phyloP scores from a whole-genome alignment of 2,329 filamentous ascomycete genomes.

The Nothophoma quercina region DNA sequence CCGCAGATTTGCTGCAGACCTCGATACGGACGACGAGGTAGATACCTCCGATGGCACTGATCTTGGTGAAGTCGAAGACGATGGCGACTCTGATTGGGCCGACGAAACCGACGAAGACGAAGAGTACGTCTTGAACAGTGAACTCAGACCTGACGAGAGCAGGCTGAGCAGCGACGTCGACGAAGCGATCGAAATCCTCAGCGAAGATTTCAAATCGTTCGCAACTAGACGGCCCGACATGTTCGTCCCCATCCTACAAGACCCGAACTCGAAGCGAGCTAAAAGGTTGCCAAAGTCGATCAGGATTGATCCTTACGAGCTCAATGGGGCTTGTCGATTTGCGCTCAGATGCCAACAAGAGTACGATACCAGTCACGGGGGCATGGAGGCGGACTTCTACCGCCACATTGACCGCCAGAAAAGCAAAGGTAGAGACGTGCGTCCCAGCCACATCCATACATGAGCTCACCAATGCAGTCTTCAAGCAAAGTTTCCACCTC shows the following conservation, averaged over 20 bases:
- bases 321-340: conserved; percentile 25
- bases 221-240: conserved; percentile 17
- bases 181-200: conserved; percentile 14
- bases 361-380: conserved; percentile 12
- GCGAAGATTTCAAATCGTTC: conserved; percentile 14
- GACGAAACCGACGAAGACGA: conserved; percentile 19
- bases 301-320: conserved; percentile 16
- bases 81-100: conserved; percentile 8
- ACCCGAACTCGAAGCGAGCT: conserved; percentile 11
- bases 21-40: conserved; percentile 28
- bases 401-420: conserved; percentile 45
- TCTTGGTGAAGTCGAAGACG: conserved; percentile 18
- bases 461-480: conserved; percentile 29
- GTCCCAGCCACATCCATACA: background rate
- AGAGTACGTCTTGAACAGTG: conserved; percentile 7
- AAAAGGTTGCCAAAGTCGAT: conserved; percentile 17
- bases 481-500: conserved; percentile 56
- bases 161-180: conserved; percentile 21
- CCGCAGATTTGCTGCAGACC: conserved; percentile 27
- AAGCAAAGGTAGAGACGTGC: conserved; percentile 43
- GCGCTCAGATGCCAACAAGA: conserved; percentile 24
- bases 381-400: conserved; percentile 36
- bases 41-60: conserved; percentile 18
- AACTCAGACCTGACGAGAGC: conserved; percentile 10
- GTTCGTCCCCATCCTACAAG: conserved; percentile 23